phyloP scores from a whole-genome alignment of 805 yeast genomes.

The Candida stauntonica region DNA sequence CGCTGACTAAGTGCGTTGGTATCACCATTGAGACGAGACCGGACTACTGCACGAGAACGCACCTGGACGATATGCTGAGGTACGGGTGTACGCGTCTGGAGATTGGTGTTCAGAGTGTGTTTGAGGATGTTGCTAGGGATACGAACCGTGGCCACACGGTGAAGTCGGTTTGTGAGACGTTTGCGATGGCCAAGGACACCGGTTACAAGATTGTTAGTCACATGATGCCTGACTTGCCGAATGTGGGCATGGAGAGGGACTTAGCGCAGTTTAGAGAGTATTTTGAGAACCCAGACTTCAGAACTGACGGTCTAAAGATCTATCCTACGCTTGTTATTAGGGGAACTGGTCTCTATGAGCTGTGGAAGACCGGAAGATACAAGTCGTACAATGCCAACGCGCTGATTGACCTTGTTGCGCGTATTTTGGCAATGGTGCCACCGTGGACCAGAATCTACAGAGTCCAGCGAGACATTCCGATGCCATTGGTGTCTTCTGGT shows the following conservation, averaged over 20 bases:
- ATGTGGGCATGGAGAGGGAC: conserved; percentile 98
- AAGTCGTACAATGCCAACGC: conserved; percentile 94
- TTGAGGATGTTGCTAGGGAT: conserved; percentile 97
- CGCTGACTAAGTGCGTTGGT: conserved; percentile 95
- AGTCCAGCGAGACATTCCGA: conserved; percentile 97
- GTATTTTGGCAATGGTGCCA: conserved; percentile 93
- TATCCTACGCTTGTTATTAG: conserved; percentile 96
- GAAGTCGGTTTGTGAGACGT: conserved; percentile 91
- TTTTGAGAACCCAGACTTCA: conserved; percentile 93
- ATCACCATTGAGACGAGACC: conserved; percentile 98
- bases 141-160: conserved; percentile 98
- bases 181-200: conserved; percentile 94
- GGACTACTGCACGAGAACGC: conserved; percentile 95
- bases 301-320: conserved; percentile 94
- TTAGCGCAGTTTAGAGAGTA: conserved; percentile 93
- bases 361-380: conserved; percentile 95
- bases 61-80: conserved; percentile 88
- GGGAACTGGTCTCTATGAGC: conserved; percentile 94
- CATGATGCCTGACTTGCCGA: conserved; percentile 99
- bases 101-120: conserved; percentile 94
- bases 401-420: conserved; percentile 88
- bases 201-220: conserved; percentile 97
- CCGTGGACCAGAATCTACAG: conserved; percentile 99
- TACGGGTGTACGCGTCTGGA: conserved; percentile 97
- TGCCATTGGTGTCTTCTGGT: conserved; percentile 97